These are phyloP conservation scores for Cystobasidium slooffiae DNA, from an alignment of 1,284 basidiomycete genomes.

Conservation along the genomic window DNA sequence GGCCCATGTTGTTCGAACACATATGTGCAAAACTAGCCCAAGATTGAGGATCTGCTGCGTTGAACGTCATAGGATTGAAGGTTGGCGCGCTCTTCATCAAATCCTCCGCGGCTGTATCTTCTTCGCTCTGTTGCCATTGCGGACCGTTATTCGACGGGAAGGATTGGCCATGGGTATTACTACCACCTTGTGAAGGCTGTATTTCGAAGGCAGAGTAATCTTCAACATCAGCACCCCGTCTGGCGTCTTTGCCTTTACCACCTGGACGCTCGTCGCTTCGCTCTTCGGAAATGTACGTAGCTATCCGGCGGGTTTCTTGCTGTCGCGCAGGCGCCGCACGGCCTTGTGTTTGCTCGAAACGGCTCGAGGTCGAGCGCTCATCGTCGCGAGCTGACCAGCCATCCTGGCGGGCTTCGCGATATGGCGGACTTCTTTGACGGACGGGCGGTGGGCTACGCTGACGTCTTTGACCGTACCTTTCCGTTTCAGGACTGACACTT, in stretches of 20 bases:
- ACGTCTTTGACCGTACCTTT: not conserved
- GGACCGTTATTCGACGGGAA: not conserved
- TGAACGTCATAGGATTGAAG: conserved; percentile 23
- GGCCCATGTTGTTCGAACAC: conserved; percentile 32
- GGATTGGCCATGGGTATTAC: not conserved
- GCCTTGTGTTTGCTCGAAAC: not conserved
- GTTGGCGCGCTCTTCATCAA: conserved; percentile 9
- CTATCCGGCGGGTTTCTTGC: conserved; percentile 21
- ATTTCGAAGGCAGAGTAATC: conserved; percentile 18
- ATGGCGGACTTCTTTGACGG: not conserved
- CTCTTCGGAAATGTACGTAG: conserved; percentile 34
- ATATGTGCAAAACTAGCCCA: conserved; percentile 41
- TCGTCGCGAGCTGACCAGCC: not conserved
- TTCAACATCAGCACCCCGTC: conserved; percentile 3
- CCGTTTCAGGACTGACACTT: conserved; percentile 15
- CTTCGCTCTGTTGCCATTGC: conserved; percentile 1
- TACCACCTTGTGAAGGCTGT: not conserved
- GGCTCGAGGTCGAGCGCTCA: not conserved
- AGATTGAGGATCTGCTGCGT: conserved; percentile 23
- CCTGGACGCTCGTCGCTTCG: not conserved
- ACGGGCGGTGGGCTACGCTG: not conserved
- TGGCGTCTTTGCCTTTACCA: not conserved
- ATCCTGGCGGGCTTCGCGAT: not conserved
- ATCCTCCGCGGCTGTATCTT: not conserved
- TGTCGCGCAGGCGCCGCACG: not conserved